These are phyloP conservation scores for Ceratocystis eucalypticola DNA, from an alignment of 2,329 filamentous ascomycete genomes.

Conservation along the genomic window DNA sequence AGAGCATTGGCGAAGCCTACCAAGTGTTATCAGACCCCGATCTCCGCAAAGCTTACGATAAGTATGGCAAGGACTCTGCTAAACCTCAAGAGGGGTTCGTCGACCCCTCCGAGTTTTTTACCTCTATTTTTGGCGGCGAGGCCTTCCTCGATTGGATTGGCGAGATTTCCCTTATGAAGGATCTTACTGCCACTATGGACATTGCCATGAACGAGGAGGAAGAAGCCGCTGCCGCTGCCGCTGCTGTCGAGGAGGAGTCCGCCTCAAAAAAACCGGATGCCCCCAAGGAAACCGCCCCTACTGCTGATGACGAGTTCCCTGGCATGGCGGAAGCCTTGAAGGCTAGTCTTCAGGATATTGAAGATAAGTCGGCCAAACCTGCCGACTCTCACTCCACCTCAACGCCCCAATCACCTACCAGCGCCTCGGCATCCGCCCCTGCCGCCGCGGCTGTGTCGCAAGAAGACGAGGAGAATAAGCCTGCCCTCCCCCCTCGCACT, in stretches of 20 bases:
- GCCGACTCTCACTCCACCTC: conserved; percentile 21
- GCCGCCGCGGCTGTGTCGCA: conserved; percentile 5
- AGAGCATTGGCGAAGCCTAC: conserved; percentile 64
- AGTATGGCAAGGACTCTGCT: conserved; percentile 89
- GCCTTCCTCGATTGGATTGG: conserved; percentile 94
- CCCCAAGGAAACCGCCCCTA: conserved; percentile 27
- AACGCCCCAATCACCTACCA: conserved; percentile 21
- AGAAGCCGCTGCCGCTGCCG: conserved; percentile 47
- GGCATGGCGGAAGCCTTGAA: conserved; percentile 43
- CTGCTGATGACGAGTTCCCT: conserved; percentile 38
- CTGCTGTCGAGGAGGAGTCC: conserved; percentile 28
- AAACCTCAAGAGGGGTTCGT: conserved; percentile 85
- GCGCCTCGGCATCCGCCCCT: conserved; percentile 30
- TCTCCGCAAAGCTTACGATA: conserved; percentile 85
- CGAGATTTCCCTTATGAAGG: conserved; percentile 97
- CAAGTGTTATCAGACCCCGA: conserved; percentile 78
- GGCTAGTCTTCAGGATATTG: conserved; percentile 37
- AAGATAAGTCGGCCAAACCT: conserved; percentile 18
- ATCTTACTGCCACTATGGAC: conserved; percentile 95
- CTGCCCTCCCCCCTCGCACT: conserved; percentile 8
- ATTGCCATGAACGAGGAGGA: conserved; percentile 78
- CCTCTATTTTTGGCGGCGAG: conserved; percentile 94
- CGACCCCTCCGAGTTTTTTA: conserved; percentile 95
- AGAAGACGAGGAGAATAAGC: not conserved
- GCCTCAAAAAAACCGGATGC: conserved; percentile 32